Base-by-base conservation (phyloP, 257 asterid genomes). In the Rehmannia glutinosa region DNA sequence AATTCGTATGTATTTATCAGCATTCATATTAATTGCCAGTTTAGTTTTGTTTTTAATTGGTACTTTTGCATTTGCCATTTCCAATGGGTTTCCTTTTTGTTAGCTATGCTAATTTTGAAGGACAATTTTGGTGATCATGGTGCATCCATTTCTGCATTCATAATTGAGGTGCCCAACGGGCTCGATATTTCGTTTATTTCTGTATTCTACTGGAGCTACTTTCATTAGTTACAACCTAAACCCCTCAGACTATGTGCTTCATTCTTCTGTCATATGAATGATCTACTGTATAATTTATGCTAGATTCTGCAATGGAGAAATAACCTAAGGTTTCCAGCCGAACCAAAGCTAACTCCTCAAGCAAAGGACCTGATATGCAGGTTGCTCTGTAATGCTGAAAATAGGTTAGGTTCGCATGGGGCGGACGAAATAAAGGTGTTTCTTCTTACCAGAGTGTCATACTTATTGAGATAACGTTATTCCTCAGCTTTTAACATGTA, bases 281-380 rank as follows among this genome's bases (percentile, higher is more conserved):
- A 39, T 52, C 47, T 36, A 30, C 15, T 63, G 25, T 65, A 17
- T 39, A 7, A 75, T 66, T 46, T 54, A 25, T 38, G 20, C 43
- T 79, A 90, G 97, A 90, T 84, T 69, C 92, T 88, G 62, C 83
- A 84, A 51, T 90, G 96, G 97, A 83, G 77, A 72, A 79, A 75
- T 66, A 80, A 84, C 73, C 82, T 88, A 56, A 75, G 32, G 67
- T 90, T 90, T 73, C 97, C 97, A 25, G 69, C 64, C 27, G 86
- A 84, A 62, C 76, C 85, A 66, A 81, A 87, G 83, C 7, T 88
- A 58, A 72, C 86, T 33, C 87, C 83, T 41, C 92, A 83, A 72
- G 97, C 95, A 16, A 90, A 76, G 75, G 87, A 86, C 83, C 83
- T 90, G 61, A 90, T 90, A 35, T 68, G 72, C 52, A 64, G 77